phyloP scores from a whole-genome alignment of 305 asterid species.

The Ilex paraguariensis region DNA sequence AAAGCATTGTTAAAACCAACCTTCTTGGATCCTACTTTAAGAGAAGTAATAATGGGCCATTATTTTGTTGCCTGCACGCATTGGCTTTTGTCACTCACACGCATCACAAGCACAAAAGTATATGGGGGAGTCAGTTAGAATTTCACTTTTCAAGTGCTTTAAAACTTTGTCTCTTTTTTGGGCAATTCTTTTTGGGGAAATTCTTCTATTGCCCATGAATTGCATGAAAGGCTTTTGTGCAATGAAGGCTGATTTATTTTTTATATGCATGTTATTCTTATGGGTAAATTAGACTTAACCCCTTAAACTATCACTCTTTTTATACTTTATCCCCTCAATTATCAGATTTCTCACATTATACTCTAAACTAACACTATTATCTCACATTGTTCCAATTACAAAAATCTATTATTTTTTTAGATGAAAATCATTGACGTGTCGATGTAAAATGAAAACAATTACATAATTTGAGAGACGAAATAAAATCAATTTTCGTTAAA shows the following conservation, averaged over 20 bases:
- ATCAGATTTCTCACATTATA: too few relatives aligned
- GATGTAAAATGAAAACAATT: too few relatives aligned
- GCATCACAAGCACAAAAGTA: constrained; percentile 12
- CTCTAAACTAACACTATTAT: too few relatives aligned
- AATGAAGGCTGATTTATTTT: constrained; percentile 12
- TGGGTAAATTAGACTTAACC: too few relatives aligned
- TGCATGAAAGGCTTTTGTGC: neutral
- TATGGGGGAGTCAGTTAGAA: constrained; percentile 6
- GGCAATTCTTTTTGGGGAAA: constrained; percentile 15
- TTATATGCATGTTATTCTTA: too few relatives aligned
- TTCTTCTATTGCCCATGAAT: neutral
- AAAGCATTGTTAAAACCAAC: constrained; percentile 3
- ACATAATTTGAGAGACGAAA: too few relatives aligned
- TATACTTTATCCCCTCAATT: too few relatives aligned
- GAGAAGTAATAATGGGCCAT: constrained; percentile 30
- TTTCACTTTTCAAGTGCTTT: neutral
- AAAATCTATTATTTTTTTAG: too few relatives aligned
- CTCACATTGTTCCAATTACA: too few relatives aligned
- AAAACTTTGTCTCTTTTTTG: constrained; percentile 26
- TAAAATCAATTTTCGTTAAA: too few relatives aligned
- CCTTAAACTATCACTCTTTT: too few relatives aligned
- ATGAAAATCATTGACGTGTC: too few relatives aligned
- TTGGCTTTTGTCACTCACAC: constrained; percentile 26
- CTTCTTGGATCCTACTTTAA: constrained; percentile 36
- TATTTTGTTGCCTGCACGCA: constrained; percentile 56